Evolutionary conservation across 208 protist genomes (phyloP).

Genomic region (Acanthamoeba royreba): DNA sequence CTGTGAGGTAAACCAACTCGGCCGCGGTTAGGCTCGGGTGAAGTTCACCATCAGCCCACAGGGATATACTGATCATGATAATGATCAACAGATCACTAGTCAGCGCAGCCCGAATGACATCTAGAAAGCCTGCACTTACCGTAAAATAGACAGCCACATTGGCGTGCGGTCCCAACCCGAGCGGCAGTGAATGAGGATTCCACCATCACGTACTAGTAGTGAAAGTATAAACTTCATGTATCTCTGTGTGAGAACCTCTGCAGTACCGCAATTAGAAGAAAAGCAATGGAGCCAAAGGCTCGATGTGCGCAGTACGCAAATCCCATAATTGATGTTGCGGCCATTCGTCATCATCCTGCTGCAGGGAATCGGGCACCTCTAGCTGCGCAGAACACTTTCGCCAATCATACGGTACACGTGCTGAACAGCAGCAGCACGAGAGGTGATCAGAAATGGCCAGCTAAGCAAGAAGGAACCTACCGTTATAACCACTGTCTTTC

Average conservation of each 20-base stretch:
- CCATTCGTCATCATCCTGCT: background rate
- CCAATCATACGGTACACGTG: background rate
- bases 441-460: too few species aligned
- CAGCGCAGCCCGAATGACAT: background rate
- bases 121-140: slow-evolving; percentile 36
- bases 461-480: background rate
- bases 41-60: slow-evolving; percentile 69
- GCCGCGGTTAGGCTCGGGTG: slow-evolving; percentile 50
- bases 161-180: slow-evolving; percentile 74
- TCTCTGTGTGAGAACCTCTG: slow-evolving; percentile 40
- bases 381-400: background rate
- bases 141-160: slow-evolving; percentile 63
- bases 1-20: slow-evolving; percentile 65
- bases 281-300: background rate
- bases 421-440: background rate
- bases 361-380: background rate
- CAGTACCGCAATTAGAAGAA: background rate
- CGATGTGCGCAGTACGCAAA: background rate
- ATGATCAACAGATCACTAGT: background rate
- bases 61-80: background rate
- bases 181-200: slow-evolving; percentile 68
- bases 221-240: slow-evolving; percentile 54
- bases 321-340: background rate
- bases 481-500: background rate
- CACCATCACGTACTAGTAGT: slow-evolving; percentile 17